Evolutionary conservation across 176 grass and related monocot genomes (phyloP).

Genomic region (maize (Zea mays)): DNA sequence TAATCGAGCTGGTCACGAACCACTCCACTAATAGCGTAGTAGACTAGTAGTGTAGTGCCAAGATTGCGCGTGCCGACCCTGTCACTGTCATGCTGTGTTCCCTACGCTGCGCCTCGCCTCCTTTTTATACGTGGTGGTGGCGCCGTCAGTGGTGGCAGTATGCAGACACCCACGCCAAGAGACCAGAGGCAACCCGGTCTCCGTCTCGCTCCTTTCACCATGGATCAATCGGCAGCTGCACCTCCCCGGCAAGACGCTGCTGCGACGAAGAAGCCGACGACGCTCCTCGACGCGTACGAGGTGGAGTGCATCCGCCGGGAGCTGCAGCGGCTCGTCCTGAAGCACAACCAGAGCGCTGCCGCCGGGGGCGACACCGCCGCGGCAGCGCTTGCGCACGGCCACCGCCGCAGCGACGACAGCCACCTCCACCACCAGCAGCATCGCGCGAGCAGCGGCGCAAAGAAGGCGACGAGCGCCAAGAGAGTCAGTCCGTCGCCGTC

Average conservation of each 20-base stretch:
- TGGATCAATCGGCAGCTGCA: not conserved
- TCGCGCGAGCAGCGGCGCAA: not conserved
- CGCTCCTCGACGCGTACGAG: slow-evolving; percentile 85
- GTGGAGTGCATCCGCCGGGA: slow-evolving; percentile 66
- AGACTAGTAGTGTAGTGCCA: too few relatives aligned
- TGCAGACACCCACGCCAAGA: not conserved
- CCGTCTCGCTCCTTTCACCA: too few relatives aligned
- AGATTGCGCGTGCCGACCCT: too few relatives aligned
- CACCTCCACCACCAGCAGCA: not conserved
- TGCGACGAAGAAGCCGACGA: slow-evolving; percentile 25
- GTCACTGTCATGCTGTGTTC: too few relatives aligned
- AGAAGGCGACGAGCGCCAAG: not conserved
- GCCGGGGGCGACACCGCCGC: not conserved
- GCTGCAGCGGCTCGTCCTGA: slow-evolving; percentile 39
- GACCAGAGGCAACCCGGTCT: not conserved
- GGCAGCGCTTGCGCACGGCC: not conserved
- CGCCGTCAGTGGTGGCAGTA: not conserved
- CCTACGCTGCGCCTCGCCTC: too few relatives aligned
- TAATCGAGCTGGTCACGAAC: too few relatives aligned
- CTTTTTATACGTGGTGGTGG: too few relatives aligned
- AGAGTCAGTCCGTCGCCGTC: not conserved
- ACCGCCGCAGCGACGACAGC: not conserved
- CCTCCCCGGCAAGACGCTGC: not conserved
- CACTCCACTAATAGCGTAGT: too few relatives aligned
- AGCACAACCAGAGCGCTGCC: not conserved